Evolutionary conservation across 2,329 filamentous ascomycete species (phyloP).

Genomic region (Cytospora leucostoma): DNA sequence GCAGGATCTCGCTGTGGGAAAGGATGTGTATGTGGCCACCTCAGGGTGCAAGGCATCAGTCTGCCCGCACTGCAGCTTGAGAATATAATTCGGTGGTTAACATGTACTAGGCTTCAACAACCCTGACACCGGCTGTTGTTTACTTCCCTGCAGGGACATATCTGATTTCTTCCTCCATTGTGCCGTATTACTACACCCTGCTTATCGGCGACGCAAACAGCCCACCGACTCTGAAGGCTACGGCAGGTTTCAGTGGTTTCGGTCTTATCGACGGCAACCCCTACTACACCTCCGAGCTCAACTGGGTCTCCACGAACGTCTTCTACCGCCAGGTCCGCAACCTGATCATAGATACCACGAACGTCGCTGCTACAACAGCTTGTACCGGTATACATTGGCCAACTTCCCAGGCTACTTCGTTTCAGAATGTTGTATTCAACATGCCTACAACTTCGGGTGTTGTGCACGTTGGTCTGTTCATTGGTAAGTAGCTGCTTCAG

Average conservation of each 20-base stretch:
- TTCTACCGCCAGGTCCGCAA: conserved; percentile 63
- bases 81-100: conserved; percentile 20
- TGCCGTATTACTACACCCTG: conserved; percentile 79
- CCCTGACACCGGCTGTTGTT: conserved; percentile 44
- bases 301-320: conserved; percentile 59
- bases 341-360: conserved; percentile 59
- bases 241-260: conserved; percentile 50
- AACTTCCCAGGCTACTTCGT: conserved; percentile 63
- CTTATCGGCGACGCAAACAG: conserved; percentile 69
- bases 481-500: conserved; percentile 48
- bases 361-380: conserved; percentile 48
- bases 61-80: background rate
- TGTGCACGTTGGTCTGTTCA: conserved; percentile 59
- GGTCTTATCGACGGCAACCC: conserved; percentile 53
- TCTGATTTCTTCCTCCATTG: conserved; percentile 67
- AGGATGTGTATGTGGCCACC: conserved; percentile 42
- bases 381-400: conserved; percentile 69
- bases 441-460: conserved; percentile 51
- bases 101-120: conserved; percentile 40
- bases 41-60: accelerated
- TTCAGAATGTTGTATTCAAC: conserved; percentile 60
- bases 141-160: conserved; percentile 62
- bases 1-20: conserved; percentile 43
- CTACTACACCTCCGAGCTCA: conserved; percentile 45
- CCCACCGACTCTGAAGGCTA: conserved; percentile 58